phyloP scores from a whole-genome alignment of 495 filamentous ascomycete species.

The Penicillium bovifimosum region DNA sequence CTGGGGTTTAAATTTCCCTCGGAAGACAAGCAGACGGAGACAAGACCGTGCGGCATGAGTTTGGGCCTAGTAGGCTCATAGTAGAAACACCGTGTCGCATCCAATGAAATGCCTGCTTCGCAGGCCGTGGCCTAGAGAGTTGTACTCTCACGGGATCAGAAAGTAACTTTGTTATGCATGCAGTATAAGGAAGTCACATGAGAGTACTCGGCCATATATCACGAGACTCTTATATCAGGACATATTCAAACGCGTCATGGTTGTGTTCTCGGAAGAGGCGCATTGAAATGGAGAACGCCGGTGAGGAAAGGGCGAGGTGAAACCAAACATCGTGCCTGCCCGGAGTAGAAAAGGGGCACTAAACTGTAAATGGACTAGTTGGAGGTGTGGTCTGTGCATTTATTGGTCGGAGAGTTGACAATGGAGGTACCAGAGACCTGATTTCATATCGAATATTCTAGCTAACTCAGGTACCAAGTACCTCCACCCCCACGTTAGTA shows the following conservation, averaged over 20 bases:
- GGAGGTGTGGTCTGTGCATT: neutral
- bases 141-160: neutral
- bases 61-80: neutral
- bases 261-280: neutral
- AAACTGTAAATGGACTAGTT: neutral
- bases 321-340: neutral
- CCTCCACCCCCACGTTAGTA: slow-evolving; percentile 1
- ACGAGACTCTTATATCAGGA: neutral
- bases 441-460: neutral
- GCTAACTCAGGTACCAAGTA: neutral
- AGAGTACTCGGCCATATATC: neutral
- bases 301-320: neutral
- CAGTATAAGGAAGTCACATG: neutral
- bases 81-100: neutral
- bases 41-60: slow-evolving; percentile 9
- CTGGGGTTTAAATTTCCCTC: neutral
- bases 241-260: neutral
- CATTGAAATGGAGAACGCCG: neutral
- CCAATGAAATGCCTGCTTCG: slow-evolving; percentile 1
- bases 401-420: neutral
- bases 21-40: neutral
- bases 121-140: slow-evolving; percentile 3
- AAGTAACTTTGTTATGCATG: neutral
- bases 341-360: slow-evolving; percentile 3
- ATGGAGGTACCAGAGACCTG: neutral